Conservation (phyloP, 176 grass and related monocot species). For the Cymbopogon citratus region DNA sequence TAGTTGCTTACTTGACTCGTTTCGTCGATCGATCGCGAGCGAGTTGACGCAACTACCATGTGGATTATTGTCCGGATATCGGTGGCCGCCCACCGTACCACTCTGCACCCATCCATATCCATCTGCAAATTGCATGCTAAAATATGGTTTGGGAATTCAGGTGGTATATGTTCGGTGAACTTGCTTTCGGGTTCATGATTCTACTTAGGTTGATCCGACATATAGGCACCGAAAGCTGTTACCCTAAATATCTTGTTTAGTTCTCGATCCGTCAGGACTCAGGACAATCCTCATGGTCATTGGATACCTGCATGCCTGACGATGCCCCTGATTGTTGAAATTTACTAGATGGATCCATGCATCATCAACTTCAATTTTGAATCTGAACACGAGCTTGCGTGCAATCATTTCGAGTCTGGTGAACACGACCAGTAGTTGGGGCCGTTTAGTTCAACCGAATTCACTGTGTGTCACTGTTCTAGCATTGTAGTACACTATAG, state of each 20-base stretch:
- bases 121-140: background rate
- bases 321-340: background rate
- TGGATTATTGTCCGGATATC: background rate
- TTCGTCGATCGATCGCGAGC: background rate
- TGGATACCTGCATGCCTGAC: background rate
- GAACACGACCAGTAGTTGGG: too few species aligned
- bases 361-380: background rate
- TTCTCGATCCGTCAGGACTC: background rate
- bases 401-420: background rate
- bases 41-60: constrained; percentile 1
- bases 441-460: too few species aligned
- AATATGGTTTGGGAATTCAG: background rate
- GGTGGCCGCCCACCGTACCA: background rate
- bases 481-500: too few species aligned
- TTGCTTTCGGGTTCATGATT: background rate
- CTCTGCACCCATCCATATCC: background rate
- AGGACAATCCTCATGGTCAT: background rate
- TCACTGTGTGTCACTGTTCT: too few species aligned
- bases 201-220: background rate
- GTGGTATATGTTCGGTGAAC: background rate
- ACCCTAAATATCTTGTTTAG: background rate
- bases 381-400: background rate
- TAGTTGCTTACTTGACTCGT: background rate
- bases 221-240: background rate
- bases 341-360: background rate